These are phyloP conservation scores for Pseudogymnoascus sp. DNA, from an alignment of 2,329 filamentous ascomycete species.

Conservation along the genomic window DNA sequence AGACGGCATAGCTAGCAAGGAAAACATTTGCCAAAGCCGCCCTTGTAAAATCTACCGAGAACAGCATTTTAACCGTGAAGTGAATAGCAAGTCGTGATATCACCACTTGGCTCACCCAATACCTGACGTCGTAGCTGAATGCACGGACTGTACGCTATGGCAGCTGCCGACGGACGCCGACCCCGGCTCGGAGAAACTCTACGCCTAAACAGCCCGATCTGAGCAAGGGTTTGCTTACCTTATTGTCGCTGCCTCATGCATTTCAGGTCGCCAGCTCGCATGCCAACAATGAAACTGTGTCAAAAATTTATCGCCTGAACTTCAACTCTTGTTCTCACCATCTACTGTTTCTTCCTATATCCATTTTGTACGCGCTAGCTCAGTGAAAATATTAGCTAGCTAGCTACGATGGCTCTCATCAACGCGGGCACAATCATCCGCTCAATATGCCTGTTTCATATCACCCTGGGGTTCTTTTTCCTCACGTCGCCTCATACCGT, in stretches of 20 bases:
- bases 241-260: background rate
- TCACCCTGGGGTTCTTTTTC: conserved; percentile 78
- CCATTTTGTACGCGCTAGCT: background rate
- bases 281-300: conserved; percentile 7
- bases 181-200: conserved; percentile 4
- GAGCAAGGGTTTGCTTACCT: conserved; percentile 8
- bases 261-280: conserved; percentile 1
- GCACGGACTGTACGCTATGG: conserved; percentile 1
- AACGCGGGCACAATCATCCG: conserved; percentile 75
- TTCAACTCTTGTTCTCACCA: background rate
- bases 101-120: background rate
- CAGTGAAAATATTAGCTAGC: background rate
- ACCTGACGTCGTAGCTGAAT: background rate
- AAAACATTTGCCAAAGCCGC: conserved; percentile 11
- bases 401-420: conserved; percentile 63
- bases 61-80: background rate
- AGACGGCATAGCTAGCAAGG: conserved; percentile 13
- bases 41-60: background rate
- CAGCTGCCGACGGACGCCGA: background rate
- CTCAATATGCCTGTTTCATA: conserved; percentile 72
- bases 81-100: conserved; percentile 1
- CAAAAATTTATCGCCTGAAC: background rate
- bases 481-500: conserved; percentile 63
- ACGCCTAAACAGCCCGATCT: conserved; percentile 9
- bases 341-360: background rate